phyloP scores from a whole-genome alignment of 805 yeast species.

The Teunomyces stri region DNA sequence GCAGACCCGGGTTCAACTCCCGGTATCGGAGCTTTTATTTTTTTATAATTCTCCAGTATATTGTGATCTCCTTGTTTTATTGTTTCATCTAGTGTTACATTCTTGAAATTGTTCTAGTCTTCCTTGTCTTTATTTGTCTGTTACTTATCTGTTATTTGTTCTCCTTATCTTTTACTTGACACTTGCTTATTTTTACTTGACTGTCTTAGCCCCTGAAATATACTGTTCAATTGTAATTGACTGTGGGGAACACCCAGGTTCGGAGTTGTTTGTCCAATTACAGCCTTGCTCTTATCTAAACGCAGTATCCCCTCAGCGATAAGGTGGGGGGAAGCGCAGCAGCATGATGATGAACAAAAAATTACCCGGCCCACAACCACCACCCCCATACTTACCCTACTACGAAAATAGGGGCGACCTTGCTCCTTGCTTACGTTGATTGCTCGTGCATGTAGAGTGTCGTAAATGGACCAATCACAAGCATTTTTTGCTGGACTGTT shows the following conservation, averaged over 20 bases:
- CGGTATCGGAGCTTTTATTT: constrained; percentile 60
- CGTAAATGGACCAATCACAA: neutral
- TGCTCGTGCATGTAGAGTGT: neutral
- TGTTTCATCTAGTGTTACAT: too few relatives aligned
- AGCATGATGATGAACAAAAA: neutral
- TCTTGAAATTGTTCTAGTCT: too few relatives aligned
- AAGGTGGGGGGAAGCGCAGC: neutral
- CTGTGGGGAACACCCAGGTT: neutral
- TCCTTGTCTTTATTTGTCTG: too few relatives aligned
- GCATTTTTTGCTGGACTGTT: neutral
- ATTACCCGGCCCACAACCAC: neutral
- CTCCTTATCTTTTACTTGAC: too few relatives aligned
- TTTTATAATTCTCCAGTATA: neutral
- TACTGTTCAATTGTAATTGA: neutral
- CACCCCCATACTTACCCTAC: neutral
- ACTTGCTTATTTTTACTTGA: too few relatives aligned
- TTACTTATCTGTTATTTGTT: too few relatives aligned
- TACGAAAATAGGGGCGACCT: neutral
- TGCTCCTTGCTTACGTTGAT: neutral
- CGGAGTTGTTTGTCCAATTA: neutral
- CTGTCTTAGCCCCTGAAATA: too few relatives aligned
- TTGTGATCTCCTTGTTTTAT: too few relatives aligned
- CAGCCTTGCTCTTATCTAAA: neutral
- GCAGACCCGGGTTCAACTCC: constrained; percentile 85
- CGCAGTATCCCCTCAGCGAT: neutral